Evolutionary conservation across 306 rosid species (phyloP), one percentile per base, ranked within the genome.

Genomic region (Rubus parviflorus): DNA sequence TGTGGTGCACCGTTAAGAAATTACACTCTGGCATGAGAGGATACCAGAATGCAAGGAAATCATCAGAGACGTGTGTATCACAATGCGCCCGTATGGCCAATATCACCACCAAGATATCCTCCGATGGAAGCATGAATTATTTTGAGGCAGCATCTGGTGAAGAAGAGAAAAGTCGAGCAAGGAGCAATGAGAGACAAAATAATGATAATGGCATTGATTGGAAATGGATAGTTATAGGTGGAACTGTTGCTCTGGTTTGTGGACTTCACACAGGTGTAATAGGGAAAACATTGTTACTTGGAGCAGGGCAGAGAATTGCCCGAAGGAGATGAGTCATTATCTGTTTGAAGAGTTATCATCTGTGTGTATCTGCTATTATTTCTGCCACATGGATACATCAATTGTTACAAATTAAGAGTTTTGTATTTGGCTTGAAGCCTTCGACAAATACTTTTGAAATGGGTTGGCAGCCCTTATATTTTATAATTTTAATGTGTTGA

Each of bases 1-100:
- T 96, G 99, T 96, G 99, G 99, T 95, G 98, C 73, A 91, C 98
- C 15, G 96, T 96, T 56, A 96, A 91, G 86, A 96, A 92, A 82
- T 75, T 96, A 84, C 97, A 96, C 82, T 82, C 91, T 42, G 99
- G 98, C 81, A 82, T 96, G 94, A 89, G 97, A 85, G 97, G 91
- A 7, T 96, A 96, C 87, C 99, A 92, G 87, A 88, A 88, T 82
- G 89, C 88, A 20, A 86, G 97, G 84, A 91, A 89, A 86, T 68
- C 92, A 85, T 68, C 90, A 14, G 98, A 83, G 2, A 81, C 69
- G 62, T 77, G 89, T 62, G 61, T 87, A 65, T 96, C 99, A 52
- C 91, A 90, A 80, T 78, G 85, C 75, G 96, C 96, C 73, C 77
- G 49, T 81, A 91, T 88, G 93, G 99, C 99, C 15, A 74, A 87